Base-by-base conservation (phyloP, 768 basidiomycete genomes). In the Hirschioporus abietinus region DNA sequence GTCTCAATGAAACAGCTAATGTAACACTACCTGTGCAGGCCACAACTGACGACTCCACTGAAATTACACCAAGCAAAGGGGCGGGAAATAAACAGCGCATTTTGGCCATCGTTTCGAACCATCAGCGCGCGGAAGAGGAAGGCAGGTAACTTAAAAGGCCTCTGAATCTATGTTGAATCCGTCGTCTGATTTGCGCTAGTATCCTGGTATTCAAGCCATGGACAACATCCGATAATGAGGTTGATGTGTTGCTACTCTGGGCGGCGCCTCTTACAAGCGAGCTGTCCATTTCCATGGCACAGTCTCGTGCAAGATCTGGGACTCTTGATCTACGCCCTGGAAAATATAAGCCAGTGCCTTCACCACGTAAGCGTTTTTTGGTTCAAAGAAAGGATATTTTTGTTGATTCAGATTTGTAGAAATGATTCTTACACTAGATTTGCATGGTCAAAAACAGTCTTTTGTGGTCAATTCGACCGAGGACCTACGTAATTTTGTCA, bases 201-300 rank as follows among this genome's bases (percentile, higher is more conserved):
- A 20, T 52, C 42, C 20, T 52, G 20, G 20, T 52, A 52, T 52
- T 52, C 42, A 52, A 52, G 20, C 42, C 42, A 15, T 52, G 42
- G 42, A 52, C 42, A 52, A 52, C 42, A 52, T 15, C 42, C 20
- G 42, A 52, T 3, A 52, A 52, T 52, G 42, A 52, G 42, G 6
- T 52, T 15, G 42, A 52, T 52, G 42, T 52, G 42, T 15, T 25
- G 4, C 9, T 61, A 61, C 24, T 61, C 7, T 61, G 25, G 25
- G 60, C 60, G 9, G 30, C 60, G 23, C 60, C 60, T 25, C 24
- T 61, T 4, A 61, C 60, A 24, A 25, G 25, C 18, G 60, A 61
- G 30, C 60, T 61, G 24, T 25, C 60, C 9, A 61, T 61, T 61
- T 61, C 60, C 23, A 61, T 61, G 24, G 60, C 60, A 5, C 60